Percentiles rank a stretch among this genome's conserved stretches.
Evolutionary conservation across 1,284 basidiomycete species (phyloP).

Genomic region (Rhodofomes roseus): DNA sequence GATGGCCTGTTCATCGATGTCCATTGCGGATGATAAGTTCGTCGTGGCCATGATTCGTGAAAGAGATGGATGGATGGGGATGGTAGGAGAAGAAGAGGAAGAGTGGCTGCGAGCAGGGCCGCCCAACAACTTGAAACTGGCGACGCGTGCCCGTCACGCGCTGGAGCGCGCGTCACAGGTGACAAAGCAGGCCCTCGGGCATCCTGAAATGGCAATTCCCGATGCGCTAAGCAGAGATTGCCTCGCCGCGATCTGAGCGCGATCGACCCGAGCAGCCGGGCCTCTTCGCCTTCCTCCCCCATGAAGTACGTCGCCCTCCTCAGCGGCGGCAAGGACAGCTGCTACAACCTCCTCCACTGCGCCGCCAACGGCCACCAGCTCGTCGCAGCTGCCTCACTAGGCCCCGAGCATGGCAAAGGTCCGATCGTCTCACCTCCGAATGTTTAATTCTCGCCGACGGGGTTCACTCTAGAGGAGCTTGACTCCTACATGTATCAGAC

Average conservation of each 20-base stretch:
- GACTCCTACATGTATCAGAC: conserved; percentile 99
- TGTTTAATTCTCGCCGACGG: conserved; percentile 14
- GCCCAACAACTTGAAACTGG: neutral
- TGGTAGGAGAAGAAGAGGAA: conserved; percentile 8
- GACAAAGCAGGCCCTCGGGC: conserved; percentile 2
- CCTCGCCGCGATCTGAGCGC: neutral
- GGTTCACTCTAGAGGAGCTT: conserved; percentile 76
- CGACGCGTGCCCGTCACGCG: neutral
- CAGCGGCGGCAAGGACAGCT: conserved; percentile 97
- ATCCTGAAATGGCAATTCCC: neutral
- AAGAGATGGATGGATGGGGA: conserved; percentile 7
- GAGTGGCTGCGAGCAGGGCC: neutral
- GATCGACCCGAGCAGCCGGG: neutral
- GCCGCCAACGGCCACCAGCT: conserved; percentile 85
- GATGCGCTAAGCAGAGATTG: neutral
- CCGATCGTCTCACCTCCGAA: conserved; percentile 13
- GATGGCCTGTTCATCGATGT: conserved; percentile 79
- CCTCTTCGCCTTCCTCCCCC: neutral
- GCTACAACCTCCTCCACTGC: conserved; percentile 94
- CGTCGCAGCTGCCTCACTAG: conserved; percentile 85
- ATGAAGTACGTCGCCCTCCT: conserved; percentile 97
- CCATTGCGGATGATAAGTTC: conserved; percentile 62
- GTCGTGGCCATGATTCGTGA: conserved; percentile 46
- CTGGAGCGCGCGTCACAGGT: neutral
- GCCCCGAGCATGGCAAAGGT: conserved; percentile 86